Conservation (phyloP, 305 asterid species). For the Ilex paraguariensis region DNA sequence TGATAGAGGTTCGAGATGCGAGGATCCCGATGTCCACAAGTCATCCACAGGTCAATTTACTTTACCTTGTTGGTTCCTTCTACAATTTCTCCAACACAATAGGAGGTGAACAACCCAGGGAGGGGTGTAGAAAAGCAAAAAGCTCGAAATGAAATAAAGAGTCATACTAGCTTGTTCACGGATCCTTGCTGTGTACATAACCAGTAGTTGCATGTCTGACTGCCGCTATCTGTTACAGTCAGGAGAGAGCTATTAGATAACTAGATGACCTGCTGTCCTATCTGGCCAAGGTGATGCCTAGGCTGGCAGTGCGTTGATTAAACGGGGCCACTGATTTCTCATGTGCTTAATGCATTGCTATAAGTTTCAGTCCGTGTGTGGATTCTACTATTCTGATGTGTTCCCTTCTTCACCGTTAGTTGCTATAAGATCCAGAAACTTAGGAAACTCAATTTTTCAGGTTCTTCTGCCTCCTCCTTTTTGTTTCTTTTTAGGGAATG, state of each 20-base stretch:
- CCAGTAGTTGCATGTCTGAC: too few relatives aligned
- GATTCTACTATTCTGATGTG: too few relatives aligned
- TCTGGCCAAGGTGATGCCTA: too few relatives aligned
- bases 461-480: too few relatives aligned
- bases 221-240: too few relatives aligned
- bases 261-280: background rate
- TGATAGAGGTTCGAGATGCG: conserved; percentile 94
- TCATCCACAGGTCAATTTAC: conserved; percentile 67
- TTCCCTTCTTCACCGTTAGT: too few relatives aligned
- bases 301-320: too few relatives aligned
- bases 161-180: background rate
- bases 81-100: background rate
- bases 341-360: background rate
- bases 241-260: too few relatives aligned
- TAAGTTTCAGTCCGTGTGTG: background rate
- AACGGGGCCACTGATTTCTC: background rate
- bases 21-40: conserved; percentile 87
- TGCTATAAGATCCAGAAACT: too few relatives aligned
- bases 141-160: background rate
- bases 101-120: background rate
- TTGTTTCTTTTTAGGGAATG: too few relatives aligned
- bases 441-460: too few relatives aligned
- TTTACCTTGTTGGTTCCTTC: conserved; percentile 8
- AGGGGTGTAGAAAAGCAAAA: background rate
- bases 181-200: background rate